Evolutionary conservation across 495 filamentous ascomycete species (phyloP).

Genomic region (Neurospora tetraspora): DNA sequence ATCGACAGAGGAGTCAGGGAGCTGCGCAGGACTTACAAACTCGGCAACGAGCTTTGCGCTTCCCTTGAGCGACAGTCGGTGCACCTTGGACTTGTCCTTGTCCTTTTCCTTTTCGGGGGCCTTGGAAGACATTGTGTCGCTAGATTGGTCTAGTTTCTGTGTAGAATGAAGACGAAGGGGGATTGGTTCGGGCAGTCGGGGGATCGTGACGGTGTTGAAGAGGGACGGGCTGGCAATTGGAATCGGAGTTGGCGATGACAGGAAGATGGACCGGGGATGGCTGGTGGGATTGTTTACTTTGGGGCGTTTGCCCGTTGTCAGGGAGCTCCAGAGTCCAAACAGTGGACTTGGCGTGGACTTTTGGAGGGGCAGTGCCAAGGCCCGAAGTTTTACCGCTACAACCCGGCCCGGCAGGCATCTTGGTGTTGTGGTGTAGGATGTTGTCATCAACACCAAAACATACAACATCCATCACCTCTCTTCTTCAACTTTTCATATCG

Average conservation of each 20-base stretch:
- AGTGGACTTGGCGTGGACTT: neutral
- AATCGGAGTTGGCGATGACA: neutral
- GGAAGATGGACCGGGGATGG: neutral
- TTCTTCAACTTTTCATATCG: neutral
- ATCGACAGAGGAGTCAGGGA: neutral
- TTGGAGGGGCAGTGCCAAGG: neutral
- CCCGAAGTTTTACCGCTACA: neutral
- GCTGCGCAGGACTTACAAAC: slow-evolving; percentile 54
- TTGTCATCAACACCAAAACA: neutral
- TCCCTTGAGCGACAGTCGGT: slow-evolving; percentile 91
- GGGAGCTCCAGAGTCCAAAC: neutral
- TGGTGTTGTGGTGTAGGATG: too few species aligned
- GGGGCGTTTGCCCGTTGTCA: neutral
- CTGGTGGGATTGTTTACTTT: neutral
- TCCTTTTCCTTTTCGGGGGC: slow-evolving; percentile 48
- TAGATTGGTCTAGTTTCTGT: neutral
- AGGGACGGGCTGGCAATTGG: neutral
- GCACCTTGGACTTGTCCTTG: slow-evolving; percentile 84
- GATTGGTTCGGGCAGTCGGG: too few species aligned
- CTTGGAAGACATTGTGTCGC: slow-evolving; percentile 10
- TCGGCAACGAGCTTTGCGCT: slow-evolving; percentile 87
- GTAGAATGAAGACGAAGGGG: neutral
- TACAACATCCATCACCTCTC: neutral
- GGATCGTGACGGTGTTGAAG: neutral
- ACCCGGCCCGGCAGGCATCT: neutral